Evolutionary conservation across 2,329 filamentous ascomycete genomes (phyloP).

Genomic region (Curvularia hawaiiensis): DNA sequence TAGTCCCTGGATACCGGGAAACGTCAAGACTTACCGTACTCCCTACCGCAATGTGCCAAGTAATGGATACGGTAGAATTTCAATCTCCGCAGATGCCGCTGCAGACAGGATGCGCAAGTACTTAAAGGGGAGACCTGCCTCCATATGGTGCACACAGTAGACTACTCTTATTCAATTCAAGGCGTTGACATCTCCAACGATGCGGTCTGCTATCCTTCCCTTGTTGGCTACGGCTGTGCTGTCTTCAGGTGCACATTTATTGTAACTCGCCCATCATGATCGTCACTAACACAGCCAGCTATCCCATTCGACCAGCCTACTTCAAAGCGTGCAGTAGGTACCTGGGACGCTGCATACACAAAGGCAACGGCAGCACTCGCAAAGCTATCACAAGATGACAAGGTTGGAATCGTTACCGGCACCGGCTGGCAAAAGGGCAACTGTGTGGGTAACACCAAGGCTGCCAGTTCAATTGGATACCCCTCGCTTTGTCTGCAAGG

Average conservation of each 20-base stretch:
- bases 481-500: constrained; percentile 49
- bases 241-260: constrained; percentile 25
- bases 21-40: constrained; percentile 9
- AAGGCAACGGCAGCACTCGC: constrained; percentile 49
- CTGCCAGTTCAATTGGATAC: constrained; percentile 43
- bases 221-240: constrained; percentile 31
- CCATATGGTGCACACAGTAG: neutral
- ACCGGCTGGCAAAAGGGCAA: constrained; percentile 41
- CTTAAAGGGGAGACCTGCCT: constrained; percentile 26
- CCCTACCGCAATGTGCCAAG: constrained; percentile 26
- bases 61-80: constrained; percentile 22
- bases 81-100: constrained; percentile 14
- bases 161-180: constrained; percentile 5
- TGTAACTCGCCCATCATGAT: neutral
- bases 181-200: constrained; percentile 16
- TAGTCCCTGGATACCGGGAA: constrained; percentile 3
- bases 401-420: constrained; percentile 48
- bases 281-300: constrained; percentile 21
- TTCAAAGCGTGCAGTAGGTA: constrained; percentile 33
- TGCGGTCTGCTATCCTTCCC: constrained; percentile 34
- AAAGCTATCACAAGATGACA: constrained; percentile 48
- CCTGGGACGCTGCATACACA: constrained; percentile 48
- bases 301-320: constrained; percentile 23
- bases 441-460: constrained; percentile 46
- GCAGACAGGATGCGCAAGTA: constrained; percentile 13